phyloP scores from a whole-genome alignment of 2,329 filamentous ascomycete genomes.

The Ploettnerulaceae sp. region DNA sequence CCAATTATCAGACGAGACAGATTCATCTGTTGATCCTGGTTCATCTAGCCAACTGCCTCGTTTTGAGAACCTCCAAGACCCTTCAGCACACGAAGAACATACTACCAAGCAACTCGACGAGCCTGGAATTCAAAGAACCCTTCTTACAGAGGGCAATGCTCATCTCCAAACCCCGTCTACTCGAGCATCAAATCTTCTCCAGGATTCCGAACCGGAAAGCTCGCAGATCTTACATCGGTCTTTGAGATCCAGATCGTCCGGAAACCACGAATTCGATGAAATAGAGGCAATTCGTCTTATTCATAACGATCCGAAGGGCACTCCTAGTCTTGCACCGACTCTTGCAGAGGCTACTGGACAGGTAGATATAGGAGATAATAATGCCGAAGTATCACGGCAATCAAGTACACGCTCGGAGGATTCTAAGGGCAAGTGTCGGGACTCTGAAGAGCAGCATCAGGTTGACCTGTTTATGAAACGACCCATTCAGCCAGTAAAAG shows the following conservation, averaged over 20 bases:
- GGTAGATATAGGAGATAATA: slow-evolving; percentile 18
- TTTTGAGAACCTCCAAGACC: slow-evolving; percentile 14
- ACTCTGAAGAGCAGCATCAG: slow-evolving; percentile 12
- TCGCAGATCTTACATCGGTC: slow-evolving; percentile 10
- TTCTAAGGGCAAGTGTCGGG: slow-evolving; percentile 27
- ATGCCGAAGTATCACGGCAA: background rate
- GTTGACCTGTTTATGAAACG: slow-evolving; percentile 28
- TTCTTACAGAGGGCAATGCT: slow-evolving; percentile 19
- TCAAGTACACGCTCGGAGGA: slow-evolving; percentile 6
- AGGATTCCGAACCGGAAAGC: background rate
- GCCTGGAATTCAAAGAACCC: slow-evolving; percentile 19
- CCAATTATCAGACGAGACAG: background rate
- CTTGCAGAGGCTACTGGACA: slow-evolving; percentile 26
- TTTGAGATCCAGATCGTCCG: slow-evolving; percentile 10
- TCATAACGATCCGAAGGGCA: slow-evolving; percentile 22
- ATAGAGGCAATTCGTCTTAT: slow-evolving; percentile 14
- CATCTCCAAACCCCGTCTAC: slow-evolving; percentile 3
- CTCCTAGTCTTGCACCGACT: slow-evolving; percentile 28
- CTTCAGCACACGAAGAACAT: background rate
- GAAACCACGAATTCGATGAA: background rate
- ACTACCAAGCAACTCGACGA: slow-evolving; percentile 13
- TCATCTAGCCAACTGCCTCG: slow-evolving; percentile 15
- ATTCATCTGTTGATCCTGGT: slow-evolving; percentile 14
- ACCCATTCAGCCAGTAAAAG: slow-evolving; percentile 18
- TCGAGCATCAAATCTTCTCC: background rate